Evolutionary conservation across 1,284 basidiomycete species (phyloP).

Genomic region (Rhodotorula sp.): DNA sequence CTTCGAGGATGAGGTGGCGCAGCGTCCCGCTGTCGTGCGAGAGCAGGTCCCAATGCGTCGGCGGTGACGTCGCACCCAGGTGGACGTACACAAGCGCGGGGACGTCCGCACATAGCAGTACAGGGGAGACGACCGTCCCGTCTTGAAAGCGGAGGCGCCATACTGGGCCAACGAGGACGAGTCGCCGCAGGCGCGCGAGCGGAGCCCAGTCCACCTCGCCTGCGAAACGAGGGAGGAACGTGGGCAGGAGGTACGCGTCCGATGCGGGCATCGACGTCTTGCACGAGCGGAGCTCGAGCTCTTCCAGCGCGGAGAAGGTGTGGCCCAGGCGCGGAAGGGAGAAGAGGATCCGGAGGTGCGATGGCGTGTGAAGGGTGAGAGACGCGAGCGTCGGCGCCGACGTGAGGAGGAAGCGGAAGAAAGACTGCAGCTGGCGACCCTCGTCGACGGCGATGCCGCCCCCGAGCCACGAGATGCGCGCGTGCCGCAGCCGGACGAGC

Average conservation of each 20-base stretch:
- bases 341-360: conserved; percentile 21
- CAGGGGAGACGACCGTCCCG: conserved; percentile 17
- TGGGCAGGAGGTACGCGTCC: conserved; percentile 5
- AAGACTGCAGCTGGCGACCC: conserved; percentile 8
- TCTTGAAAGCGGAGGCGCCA: conserved; percentile 24
- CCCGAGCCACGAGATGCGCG: conserved; percentile 14
- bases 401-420: conserved; percentile 15
- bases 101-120: conserved; percentile 7
- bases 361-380: conserved; percentile 14
- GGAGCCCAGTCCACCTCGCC: conserved; percentile 26
- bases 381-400: conserved; percentile 1
- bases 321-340: conserved; percentile 13
- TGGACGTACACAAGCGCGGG: conserved; percentile 11
- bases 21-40: not conserved
- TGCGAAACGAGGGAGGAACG: conserved; percentile 16
- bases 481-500: not conserved
- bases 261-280: not conserved
- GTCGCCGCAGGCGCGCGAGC: not conserved
- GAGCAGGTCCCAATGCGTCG: conserved; percentile 24
- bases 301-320: conserved; percentile 8
- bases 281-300: conserved; percentile 8
- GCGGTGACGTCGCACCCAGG: conserved; percentile 12
- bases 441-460: conserved; percentile 1
- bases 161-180: conserved; percentile 20
- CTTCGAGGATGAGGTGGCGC: conserved; percentile 6